Percentiles rank a stretch among this genome's conserved stretches.
phyloP scores from a whole-genome alignment of 805 yeast species.

The Saccharomycodes ludwigii region DNA sequence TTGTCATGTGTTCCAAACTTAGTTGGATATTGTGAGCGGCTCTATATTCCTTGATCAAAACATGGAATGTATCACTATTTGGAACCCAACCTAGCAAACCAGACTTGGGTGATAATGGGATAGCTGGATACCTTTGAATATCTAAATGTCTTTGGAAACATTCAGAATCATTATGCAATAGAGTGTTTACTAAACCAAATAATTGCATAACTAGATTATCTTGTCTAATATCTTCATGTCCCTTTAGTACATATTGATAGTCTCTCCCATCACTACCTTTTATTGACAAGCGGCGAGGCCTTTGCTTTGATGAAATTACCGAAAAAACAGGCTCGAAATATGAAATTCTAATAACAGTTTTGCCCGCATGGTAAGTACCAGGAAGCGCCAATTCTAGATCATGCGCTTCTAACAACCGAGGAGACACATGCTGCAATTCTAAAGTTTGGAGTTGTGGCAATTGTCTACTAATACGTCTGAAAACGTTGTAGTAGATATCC shows the following conservation, averaged over 20 bases:
- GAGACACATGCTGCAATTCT: constrained; percentile 89
- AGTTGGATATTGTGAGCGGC: constrained; percentile 80
- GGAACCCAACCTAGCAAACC: constrained; percentile 97
- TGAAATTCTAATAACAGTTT: constrained; percentile 58
- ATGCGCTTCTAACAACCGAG: constrained; percentile 64
- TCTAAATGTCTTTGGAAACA: constrained; percentile 92
- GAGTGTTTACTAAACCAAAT: constrained; percentile 87
- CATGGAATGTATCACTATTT: constrained; percentile 93
- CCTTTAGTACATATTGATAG: constrained; percentile 73
- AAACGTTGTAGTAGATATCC: constrained; percentile 92
- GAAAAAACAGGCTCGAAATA: constrained; percentile 73
- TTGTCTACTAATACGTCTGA: constrained; percentile 81
- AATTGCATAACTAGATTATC: constrained; percentile 96
- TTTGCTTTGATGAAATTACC: constrained; percentile 88
- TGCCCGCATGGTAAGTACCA: constrained; percentile 82
- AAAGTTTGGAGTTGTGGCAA: constrained; percentile 75
- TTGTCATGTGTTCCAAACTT: constrained; percentile 88
- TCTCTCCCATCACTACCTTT: constrained; percentile 88
- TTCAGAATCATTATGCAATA: constrained; percentile 81
- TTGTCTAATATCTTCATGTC: constrained; percentile 96
- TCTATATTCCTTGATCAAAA: constrained; percentile 80
- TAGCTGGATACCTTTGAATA: constrained; percentile 85
- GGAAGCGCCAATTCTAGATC: constrained; percentile 85
- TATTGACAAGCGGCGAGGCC: constrained; percentile 76
- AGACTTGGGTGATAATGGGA: constrained; percentile 93